phyloP scores from a whole-genome alignment of 768 basidiomycete genomes.

The Rossbeevera mucosa region DNA sequence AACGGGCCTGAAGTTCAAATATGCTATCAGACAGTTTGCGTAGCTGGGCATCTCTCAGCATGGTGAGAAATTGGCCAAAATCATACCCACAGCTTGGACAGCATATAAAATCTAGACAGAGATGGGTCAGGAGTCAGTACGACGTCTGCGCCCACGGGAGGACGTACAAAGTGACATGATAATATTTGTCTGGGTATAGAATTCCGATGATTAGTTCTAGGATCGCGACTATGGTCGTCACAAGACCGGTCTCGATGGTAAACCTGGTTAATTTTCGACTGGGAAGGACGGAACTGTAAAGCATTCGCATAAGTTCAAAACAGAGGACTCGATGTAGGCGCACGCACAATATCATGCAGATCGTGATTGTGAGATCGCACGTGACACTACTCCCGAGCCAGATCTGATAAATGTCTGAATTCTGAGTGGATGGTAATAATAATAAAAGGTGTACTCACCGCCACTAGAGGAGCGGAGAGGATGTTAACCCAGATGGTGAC shows the following conservation, averaged over 20 bases:
- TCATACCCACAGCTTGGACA: conserved; percentile 6
- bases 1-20: conserved; percentile 6
- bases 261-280: too few species aligned
- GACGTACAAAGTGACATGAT: conserved; percentile 14
- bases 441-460: not conserved
- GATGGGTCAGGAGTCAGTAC: not conserved
- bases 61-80: too few species aligned
- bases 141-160: rapidly evolving
- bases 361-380: conserved; percentile 19
- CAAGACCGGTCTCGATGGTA: conserved; percentile 14
- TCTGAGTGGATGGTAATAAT: not conserved
- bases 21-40: conserved; percentile 6
- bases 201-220: conserved; percentile 9
- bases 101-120: not conserved
- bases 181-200: not conserved
- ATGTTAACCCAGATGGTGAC: too few species aligned
- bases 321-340: not conserved
- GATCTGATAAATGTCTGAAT: conserved; percentile 3
- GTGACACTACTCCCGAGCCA: conserved; percentile 18
- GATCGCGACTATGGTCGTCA: conserved; percentile 11
- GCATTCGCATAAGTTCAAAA: not conserved
- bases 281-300: conserved; percentile 9
- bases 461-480: not conserved
- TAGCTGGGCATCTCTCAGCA: conserved; percentile 5
- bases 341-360: conserved; percentile 16